Evolutionary conservation across 108 stramenopile genomes (phyloP), one percentile per base, ranked within the genome.

Genomic region (Fragilaria crotonensis): DNA sequence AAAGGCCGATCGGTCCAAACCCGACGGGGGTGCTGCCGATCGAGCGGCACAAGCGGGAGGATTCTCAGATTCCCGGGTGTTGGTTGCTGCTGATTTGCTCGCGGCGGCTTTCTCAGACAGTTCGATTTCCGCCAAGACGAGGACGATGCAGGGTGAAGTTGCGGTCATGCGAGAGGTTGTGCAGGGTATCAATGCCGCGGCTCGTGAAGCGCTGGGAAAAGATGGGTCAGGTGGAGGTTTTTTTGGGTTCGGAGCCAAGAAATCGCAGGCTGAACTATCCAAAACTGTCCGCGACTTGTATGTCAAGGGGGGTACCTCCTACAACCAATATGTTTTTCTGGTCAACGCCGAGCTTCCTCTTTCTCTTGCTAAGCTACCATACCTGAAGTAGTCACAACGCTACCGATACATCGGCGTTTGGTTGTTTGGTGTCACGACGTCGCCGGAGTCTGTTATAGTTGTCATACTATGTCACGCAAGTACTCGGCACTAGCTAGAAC

Each of bases 81-180:
- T 87, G 21, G 59, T 70, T 1, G 89, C 89, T 29, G 66, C 59
- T 14, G 81, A 83, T 59, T 64, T 90, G 47, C 84, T 76, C 48
- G 89, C 89, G n/a, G 67, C 73, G 7, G 69, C 81, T 21, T 90
- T 90, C 64, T 90, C 89, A 2, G 85, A 86, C 41, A 82, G 75
- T 28, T 69, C 72, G 48, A 84, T 84, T 31, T 71, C 64, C 59
- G 54, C 73, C 25, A 90, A 90, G 59, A 90, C 89, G 0, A 90
- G 81, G 59, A 64, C 66, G 19, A 90, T 90, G 89, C 70, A 86
- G 54, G 67, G 56, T 1, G 67, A 84, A 45, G 81, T 84, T 17
- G 79, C 62, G 3, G 71, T 60, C 29, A 54, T 90, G 27, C 58
- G 80, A 36, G 46, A 69, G 18, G 69, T 79, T 52, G 72, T 89